A percentile compares a stretch with the other conserved stretches of the same genome.
Conservation (phyloP, 257 asterid genomes). For the Solanum virginianum region DNA sequence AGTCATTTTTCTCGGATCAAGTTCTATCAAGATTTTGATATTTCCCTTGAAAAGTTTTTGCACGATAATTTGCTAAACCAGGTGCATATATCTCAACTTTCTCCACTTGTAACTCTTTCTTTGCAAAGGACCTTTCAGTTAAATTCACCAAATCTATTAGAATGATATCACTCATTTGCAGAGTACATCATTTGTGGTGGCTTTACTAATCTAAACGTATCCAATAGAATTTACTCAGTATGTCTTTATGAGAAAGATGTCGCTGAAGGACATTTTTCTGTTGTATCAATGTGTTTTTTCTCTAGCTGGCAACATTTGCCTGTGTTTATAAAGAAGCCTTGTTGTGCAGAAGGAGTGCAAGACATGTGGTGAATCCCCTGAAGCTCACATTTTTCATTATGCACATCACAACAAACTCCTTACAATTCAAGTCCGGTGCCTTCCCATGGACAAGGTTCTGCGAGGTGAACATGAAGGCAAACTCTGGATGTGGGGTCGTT, state of each 20-base stretch:
- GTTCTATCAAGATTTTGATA: conserved; percentile 79
- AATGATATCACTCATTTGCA: neutral
- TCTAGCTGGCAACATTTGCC: neutral
- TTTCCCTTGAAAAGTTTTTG: conserved; percentile 82
- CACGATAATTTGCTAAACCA: conserved; percentile 71
- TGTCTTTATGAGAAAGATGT: neutral
- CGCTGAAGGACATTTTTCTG: neutral
- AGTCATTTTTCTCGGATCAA: conserved; percentile 83
- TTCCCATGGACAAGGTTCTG: conserved; percentile 36
- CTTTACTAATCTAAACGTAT: neutral
- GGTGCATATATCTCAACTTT: conserved; percentile 25
- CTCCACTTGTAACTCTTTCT: neutral
- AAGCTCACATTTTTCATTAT: conserved; percentile 64
- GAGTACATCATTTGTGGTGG: neutral
- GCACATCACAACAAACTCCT: conserved; percentile 88
- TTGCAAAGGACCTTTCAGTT: neutral
- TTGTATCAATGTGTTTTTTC: neutral
- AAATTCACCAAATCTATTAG: neutral
- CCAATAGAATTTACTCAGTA: neutral
- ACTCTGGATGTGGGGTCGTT: conserved; percentile 99
- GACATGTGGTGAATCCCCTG: conserved; percentile 62
- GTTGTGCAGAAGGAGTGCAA: conserved; percentile 72
- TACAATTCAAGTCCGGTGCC: conserved; percentile 59
- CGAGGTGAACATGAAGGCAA: conserved; percentile 80
- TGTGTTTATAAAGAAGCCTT: neutral